Evolutionary conservation across 2,329 filamentous ascomycete species (phyloP).

Genomic region (Lasiodiplodia sp.): DNA sequence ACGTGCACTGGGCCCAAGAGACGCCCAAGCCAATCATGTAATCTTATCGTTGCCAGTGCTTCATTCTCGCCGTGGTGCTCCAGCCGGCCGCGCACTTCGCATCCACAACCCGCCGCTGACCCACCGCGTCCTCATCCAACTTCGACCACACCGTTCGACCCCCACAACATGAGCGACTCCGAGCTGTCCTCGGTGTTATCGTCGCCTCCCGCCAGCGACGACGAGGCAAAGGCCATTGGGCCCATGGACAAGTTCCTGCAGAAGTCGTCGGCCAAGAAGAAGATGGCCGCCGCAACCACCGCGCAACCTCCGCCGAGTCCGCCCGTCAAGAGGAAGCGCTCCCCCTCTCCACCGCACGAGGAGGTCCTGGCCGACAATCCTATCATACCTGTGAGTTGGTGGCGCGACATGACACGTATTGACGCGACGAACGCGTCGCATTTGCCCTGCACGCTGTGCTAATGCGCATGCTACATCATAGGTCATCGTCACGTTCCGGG

Average conservation of each 20-base stretch:
- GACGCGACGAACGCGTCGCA: constrained; percentile 32
- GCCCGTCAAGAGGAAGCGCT: constrained; percentile 72
- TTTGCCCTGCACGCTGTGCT: constrained; percentile 35
- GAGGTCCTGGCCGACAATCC: constrained; percentile 88
- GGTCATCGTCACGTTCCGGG: constrained; percentile 99
- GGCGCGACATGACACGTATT: constrained; percentile 48
- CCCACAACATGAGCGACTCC: constrained; percentile 60
- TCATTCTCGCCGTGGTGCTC: constrained; percentile 29
- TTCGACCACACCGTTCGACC: constrained; percentile 16
- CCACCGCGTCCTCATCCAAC: constrained; percentile 19
- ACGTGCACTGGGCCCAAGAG: constrained; percentile 9
- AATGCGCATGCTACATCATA: constrained; percentile 52
- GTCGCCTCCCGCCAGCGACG: constrained; percentile 65
- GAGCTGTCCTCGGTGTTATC: constrained; percentile 64
- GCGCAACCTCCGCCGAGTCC: constrained; percentile 51
- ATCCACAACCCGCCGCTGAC: constrained; percentile 26
- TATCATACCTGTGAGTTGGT: constrained; percentile 82
- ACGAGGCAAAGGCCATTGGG: constrained; percentile 54
- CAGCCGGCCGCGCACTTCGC: constrained; percentile 28
- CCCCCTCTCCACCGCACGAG: constrained; percentile 89
- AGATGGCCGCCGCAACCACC: constrained; percentile 44
- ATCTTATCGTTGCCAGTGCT: constrained; percentile 30
- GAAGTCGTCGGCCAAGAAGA: constrained; percentile 42
- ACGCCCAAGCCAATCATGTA: constrained; percentile 30
- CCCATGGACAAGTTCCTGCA: constrained; percentile 36